These are phyloP conservation scores for Parathielavia hyrcaniae DNA, from an alignment of 495 filamentous ascomycete species.

Conservation along the genomic window DNA sequence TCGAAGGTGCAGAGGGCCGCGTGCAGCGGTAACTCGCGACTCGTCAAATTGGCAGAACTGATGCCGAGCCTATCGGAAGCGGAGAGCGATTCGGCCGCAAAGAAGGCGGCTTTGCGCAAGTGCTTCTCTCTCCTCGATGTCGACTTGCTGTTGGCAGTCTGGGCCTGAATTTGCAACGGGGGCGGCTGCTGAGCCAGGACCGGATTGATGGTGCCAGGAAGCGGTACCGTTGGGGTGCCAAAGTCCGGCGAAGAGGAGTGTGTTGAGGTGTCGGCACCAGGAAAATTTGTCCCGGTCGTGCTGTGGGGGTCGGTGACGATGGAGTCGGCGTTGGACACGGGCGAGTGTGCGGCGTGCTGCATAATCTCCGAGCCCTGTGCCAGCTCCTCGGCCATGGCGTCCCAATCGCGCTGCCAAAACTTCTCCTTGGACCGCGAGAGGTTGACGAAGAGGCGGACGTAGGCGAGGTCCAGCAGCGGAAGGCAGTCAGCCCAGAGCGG, in stretches of 20 bases:
- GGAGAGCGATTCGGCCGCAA: slow-evolving; percentile 84
- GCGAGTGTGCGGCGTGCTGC: slow-evolving; percentile 65
- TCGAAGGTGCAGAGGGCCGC: slow-evolving; percentile 92
- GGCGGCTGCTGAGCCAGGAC: slow-evolving; percentile 18
- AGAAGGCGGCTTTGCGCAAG: slow-evolving; percentile 87
- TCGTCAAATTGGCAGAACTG: slow-evolving; percentile 79
- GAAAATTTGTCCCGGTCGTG: slow-evolving; percentile 41
- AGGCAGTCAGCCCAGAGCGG: slow-evolving; percentile 91
- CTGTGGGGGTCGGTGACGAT: slow-evolving; percentile 47
- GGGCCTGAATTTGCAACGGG: slow-evolving; percentile 22
- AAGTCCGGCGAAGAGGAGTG: slow-evolving; percentile 50
- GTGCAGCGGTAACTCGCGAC: slow-evolving; percentile 85
- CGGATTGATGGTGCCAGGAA: slow-evolving; percentile 23
- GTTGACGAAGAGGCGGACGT: slow-evolving; percentile 89
- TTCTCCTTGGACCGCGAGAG: slow-evolving; percentile 85
- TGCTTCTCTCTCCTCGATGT: slow-evolving; percentile 66
- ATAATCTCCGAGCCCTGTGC: slow-evolving; percentile 68
- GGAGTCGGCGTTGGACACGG: slow-evolving; percentile 47
- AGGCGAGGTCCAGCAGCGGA: slow-evolving; percentile 88
- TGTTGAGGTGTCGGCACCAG: slow-evolving; percentile 50
- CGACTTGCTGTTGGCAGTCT: slow-evolving; percentile 28
- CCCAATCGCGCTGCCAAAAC: slow-evolving; percentile 92
- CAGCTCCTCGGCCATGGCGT: slow-evolving; percentile 85
- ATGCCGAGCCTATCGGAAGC: slow-evolving; percentile 85
- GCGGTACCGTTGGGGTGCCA: slow-evolving; percentile 31